Conservation (phyloP, 2,329 filamentous ascomycete genomes). For the Reticulascus tulasneorum region DNA sequence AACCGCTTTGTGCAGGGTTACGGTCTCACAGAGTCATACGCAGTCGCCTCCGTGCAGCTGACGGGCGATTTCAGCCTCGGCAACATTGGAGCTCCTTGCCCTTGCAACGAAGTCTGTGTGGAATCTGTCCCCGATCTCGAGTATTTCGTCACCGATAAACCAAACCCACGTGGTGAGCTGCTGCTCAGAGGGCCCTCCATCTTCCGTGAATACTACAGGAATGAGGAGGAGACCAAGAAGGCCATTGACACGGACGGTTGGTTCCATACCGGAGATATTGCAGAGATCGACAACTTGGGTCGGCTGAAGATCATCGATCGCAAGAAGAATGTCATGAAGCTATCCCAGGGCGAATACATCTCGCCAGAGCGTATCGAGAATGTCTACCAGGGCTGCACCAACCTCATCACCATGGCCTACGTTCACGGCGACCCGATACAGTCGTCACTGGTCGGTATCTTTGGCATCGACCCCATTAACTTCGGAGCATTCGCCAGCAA, state of each 20-base stretch:
- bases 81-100: conserved; percentile 73
- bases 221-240: conserved; percentile 81
- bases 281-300: conserved; percentile 76
- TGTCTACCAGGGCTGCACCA: conserved; percentile 78
- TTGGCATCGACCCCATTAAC: conserved; percentile 78
- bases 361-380: conserved; percentile 97
- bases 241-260: conserved; percentile 83
- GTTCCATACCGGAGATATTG: conserved; percentile 96
- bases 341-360: conserved; percentile 96
- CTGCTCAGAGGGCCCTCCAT: conserved; percentile 75
- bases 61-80: conserved; percentile 68
- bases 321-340: conserved; percentile 98
- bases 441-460: conserved; percentile 77
- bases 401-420: conserved; percentile 74
- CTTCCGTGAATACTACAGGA: conserved; percentile 87
- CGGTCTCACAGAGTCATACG: conserved; percentile 91
- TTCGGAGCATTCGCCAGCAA: conserved; percentile 81
- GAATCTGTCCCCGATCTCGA: conserved; percentile 91
- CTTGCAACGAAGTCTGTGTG: conserved; percentile 71
- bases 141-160: conserved; percentile 83
- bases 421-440: conserved; percentile 88
- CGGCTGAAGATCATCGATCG: conserved; percentile 93
- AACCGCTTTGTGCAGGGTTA: conserved; percentile 83
- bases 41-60: conserved; percentile 67
- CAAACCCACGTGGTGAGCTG: conserved; percentile 84